Evolutionary conservation across 139 green algal species (phyloP), one percentile per base, ranked within the genome.

Genomic region (Chlamydomonas sphaeroides): DNA sequence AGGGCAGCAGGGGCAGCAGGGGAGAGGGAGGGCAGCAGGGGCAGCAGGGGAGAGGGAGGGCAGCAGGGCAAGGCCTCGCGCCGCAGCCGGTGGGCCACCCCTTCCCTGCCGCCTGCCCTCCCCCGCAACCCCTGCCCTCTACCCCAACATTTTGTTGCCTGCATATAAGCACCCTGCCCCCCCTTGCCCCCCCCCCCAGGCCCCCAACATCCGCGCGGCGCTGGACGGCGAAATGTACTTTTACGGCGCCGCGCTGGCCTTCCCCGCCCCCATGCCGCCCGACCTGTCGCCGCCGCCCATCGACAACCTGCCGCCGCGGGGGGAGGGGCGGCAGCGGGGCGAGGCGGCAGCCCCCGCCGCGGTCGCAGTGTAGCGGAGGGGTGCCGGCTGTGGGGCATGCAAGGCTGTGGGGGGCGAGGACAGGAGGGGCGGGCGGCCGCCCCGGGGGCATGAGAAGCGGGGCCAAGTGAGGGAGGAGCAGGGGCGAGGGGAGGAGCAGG

Each of bases 141-240:
- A 28, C 25, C 88, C 92, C 4, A 92, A 90, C 28, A 83, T 87
- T 17, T 89, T 68, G 30, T 88, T 90, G 71, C 28, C 17, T 36
- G 5, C 59, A 20, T 18, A 15, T 14, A 6, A 20, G 8, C 30
- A 66, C 28, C 65, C 14, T 28, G 33, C 35, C 33, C 18, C 35
- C 35, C 35, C 35, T 48, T 4, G 17, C 20, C 18, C 65, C 14
- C 23, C 65, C 65, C 25, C 23, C 7, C 76, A 84, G 77, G 84
- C 90, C 2, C 72, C 51, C 35, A 92, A 80, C 77, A 93, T 94
- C 61, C 68, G 83, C 28, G 85, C 77, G 1, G 87, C 93, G 0
- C 84, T 97, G 39, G 94, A 97, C 33, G 90, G 89, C 7, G 92
- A 97, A 87, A 70, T 97, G 10, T 93, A 84, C 87, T 97, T 97